These are phyloP conservation scores for Fusarium ramigenum DNA, from an alignment of 2,329 filamentous ascomycete genomes.

Conservation along the genomic window DNA sequence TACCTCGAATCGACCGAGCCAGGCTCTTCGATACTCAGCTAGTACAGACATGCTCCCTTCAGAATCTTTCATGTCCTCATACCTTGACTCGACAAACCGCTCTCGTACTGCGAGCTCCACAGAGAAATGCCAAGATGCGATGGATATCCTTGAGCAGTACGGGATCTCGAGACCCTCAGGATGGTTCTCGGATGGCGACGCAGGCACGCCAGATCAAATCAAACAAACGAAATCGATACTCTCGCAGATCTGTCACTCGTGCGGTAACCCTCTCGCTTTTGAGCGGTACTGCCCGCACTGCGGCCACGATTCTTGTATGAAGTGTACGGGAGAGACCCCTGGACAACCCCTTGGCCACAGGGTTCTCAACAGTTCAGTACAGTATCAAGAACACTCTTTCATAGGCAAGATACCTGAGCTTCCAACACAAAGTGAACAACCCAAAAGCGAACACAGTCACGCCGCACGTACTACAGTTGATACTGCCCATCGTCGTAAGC, in stretches of 20 bases:
- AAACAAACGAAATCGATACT: slow-evolving; percentile 31
- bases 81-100: slow-evolving; percentile 21
- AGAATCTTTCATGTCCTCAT: neutral
- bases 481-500: neutral
- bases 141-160: slow-evolving; percentile 59
- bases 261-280: slow-evolving; percentile 53
- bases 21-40: neutral
- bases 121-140: slow-evolving; percentile 53
- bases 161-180: slow-evolving; percentile 57
- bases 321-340: slow-evolving; percentile 54
- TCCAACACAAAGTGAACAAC: neutral
- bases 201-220: slow-evolving; percentile 5
- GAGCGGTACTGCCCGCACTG: slow-evolving; percentile 57
- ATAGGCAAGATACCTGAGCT: neutral
- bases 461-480: neutral
- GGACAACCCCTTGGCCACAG: slow-evolving; percentile 9
- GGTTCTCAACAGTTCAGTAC: neutral
- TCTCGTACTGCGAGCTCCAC: slow-evolving; percentile 47
- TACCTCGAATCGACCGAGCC: neutral
- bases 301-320: slow-evolving; percentile 60
- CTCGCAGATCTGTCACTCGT: slow-evolving; percentile 60
- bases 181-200: slow-evolving; percentile 56
- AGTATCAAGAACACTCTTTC: slow-evolving; percentile 6
- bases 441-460: slow-evolving; percentile 4
- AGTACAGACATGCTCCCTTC: slow-evolving; percentile 1